Conservation (phyloP, 805 yeast species). For the Kuraishia piskuri region DNA sequence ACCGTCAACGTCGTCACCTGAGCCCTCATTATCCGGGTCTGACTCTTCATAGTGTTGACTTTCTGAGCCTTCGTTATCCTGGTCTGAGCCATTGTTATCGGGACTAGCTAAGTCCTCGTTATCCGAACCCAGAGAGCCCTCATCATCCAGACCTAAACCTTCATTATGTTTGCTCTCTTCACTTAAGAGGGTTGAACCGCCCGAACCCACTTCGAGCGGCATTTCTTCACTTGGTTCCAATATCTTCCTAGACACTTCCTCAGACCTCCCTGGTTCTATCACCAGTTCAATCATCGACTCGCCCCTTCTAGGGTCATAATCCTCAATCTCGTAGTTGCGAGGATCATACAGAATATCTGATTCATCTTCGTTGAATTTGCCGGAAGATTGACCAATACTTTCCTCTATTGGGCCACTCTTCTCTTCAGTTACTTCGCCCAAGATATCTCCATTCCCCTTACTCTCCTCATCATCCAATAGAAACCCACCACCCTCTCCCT, state of each 20-base stretch:
- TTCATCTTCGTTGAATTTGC: background rate
- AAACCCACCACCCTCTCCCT: constrained; percentile 14
- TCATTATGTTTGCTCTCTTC: background rate
- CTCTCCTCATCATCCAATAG: constrained; percentile 5
- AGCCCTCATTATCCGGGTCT: constrained; percentile 6
- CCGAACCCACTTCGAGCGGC: too few relatives aligned
- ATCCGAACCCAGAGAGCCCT: too few relatives aligned
- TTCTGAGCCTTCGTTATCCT: background rate
- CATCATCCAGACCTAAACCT: background rate
- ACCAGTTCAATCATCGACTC: background rate
- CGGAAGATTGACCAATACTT: too few relatives aligned
- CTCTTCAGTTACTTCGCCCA: background rate
- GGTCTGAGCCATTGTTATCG: too few relatives aligned
- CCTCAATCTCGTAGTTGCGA: background rate
- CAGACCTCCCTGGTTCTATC: too few relatives aligned
- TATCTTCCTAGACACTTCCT: too few relatives aligned
- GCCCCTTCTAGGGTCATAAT: background rate
- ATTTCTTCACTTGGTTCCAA: too few relatives aligned
- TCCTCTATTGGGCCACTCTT: too few relatives aligned
- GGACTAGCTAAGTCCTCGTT: constrained; percentile 5
- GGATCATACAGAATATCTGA: background rate
- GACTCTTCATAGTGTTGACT: constrained; percentile 1
- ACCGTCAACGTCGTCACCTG: constrained; percentile 16
- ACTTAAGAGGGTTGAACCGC: too few relatives aligned
- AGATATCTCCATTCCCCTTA: constrained; percentile 1